Base-by-base conservation (phyloP, 2,329 filamentous ascomycete genomes). In the Akanthomyces lecanii region DNA sequence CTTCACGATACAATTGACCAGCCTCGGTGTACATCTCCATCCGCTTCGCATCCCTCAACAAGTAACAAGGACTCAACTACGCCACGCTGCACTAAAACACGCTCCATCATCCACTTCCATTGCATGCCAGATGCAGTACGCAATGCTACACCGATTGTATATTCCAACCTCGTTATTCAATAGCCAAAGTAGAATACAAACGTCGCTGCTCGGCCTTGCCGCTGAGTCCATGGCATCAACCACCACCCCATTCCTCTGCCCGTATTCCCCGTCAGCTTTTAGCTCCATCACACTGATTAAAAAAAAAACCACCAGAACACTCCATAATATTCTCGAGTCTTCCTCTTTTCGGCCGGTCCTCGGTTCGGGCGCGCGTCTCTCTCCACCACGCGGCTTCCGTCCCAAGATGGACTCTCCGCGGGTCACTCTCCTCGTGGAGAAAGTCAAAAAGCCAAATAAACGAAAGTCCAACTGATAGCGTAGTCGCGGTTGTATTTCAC, bases 401-500 rank as follows among this genome's bases (percentile, higher is more conserved):
- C 23, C 25, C 5, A n/a, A 40, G 25, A 21, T 51, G 30, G 45
- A 59, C 30, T 50, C 42, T 51, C 56, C 56, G 45, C 54, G 42
- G 54, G 47, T 47, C 42, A 5, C 28, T 44, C 16, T 23, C 18
- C 38, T 14, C 12, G 45, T 21, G 45, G 45, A 6, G 21, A 21
- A 47, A 25, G 45, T 7, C 33, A 25, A 23, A 21, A 52, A 36
- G 10, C n/a, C 51, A 38, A 38, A 23, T 40, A 36, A 25, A 38
- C 40, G 5, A n/a, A 25, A 5, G 3, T 18, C 33, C n/a, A 53
- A 56, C 54, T 57, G 54, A 57, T 57, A 57, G 54, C 54, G 28
- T 57, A 57, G 25, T 48, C 54, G 42, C 54, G 54, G 45, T 51
- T 59, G 51, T 50, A 10, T 48, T 38, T 16, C n/a, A 36, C 44